Conservation (phyloP, 148 eudicot genomes). For the Fallopia convolvulus region DNA sequence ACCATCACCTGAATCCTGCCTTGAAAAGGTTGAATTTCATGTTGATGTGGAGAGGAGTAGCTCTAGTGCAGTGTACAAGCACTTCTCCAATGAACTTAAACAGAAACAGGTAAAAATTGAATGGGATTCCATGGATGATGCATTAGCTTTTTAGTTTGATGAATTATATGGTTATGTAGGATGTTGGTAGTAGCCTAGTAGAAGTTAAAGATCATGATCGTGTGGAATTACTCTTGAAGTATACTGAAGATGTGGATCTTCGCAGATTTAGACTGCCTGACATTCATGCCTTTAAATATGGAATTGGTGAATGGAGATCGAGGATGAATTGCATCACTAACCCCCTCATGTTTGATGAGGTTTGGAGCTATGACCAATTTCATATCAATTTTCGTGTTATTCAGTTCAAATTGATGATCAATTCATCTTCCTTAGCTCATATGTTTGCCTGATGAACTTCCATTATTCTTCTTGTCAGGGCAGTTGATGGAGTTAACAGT, state of each 20-base stretch:
- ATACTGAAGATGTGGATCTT: slow-evolving; percentile 74
- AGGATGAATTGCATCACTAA: slow-evolving; percentile 67
- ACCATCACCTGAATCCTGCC: slow-evolving; percentile 25
- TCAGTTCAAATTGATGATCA: neutral
- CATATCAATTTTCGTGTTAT: neutral
- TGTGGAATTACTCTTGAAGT: slow-evolving; percentile 52
- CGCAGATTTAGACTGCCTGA: slow-evolving; percentile 57
- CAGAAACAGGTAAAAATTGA: slow-evolving; percentile 22
- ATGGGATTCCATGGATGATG: slow-evolving; percentile 2
- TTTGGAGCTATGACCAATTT: slow-evolving; percentile 10
- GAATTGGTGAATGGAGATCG: slow-evolving; percentile 55
- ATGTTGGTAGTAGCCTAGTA: slow-evolving; percentile 29
- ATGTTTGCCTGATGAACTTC: neutral
- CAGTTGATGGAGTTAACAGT: slow-evolving; percentile 50
- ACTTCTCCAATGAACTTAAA: slow-evolving; percentile 39
- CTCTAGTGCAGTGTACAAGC: slow-evolving; percentile 64
- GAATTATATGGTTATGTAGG: slow-evolving; percentile 26
- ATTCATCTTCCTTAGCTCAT: neutral
- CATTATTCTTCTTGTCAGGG: neutral
- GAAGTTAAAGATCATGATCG: slow-evolving; percentile 34
- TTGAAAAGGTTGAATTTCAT: slow-evolving; percentile 39
- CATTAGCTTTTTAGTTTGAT: neutral
- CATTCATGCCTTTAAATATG: slow-evolving; percentile 52
- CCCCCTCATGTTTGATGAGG: slow-evolving; percentile 73
- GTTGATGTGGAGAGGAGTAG: slow-evolving; percentile 66